Evolutionary conservation across 139 green algal genomes (phyloP).

Genomic region (Chlamydomonas schloesseri): DNA sequence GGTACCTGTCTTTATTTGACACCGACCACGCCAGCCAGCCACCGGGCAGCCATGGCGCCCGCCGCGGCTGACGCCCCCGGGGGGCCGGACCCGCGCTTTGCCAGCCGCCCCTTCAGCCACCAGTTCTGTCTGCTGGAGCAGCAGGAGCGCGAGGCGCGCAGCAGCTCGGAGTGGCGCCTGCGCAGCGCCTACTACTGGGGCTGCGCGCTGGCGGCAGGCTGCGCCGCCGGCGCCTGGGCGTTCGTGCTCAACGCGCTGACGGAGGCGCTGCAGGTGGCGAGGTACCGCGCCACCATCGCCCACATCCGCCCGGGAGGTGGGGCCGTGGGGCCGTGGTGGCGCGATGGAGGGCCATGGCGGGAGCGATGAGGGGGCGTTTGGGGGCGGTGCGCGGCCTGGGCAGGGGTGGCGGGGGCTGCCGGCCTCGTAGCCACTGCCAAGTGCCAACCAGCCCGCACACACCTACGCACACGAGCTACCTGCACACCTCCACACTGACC

Average conservation of each 20-base stretch:
- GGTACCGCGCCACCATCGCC: not conserved
- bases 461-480: not conserved
- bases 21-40: too few species aligned
- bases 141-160: not conserved
- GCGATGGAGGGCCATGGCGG: too few species aligned
- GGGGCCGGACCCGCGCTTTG: too few species aligned
- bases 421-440: too few species aligned
- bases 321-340: too few species aligned
- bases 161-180: not conserved
- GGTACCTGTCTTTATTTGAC: too few species aligned
- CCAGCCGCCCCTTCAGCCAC: not conserved
- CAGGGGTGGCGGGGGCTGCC: too few species aligned
- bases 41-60: too few species aligned
- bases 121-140: not conserved
- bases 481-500: too few species aligned
- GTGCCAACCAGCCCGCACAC: not conserved
- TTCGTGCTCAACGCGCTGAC: not conserved
- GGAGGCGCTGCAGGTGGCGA: not conserved
- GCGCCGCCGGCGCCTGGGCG: not conserved
- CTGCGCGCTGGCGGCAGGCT: not conserved
- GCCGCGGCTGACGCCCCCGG: too few species aligned
- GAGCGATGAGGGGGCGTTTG: too few species aligned
- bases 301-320: not conserved
- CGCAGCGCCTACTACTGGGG: not conserved
- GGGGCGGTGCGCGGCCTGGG: too few species aligned